These are phyloP conservation scores for Macrocystidia cucumis DNA, from an alignment of 1,284 basidiomycete species.

Conservation along the genomic window DNA sequence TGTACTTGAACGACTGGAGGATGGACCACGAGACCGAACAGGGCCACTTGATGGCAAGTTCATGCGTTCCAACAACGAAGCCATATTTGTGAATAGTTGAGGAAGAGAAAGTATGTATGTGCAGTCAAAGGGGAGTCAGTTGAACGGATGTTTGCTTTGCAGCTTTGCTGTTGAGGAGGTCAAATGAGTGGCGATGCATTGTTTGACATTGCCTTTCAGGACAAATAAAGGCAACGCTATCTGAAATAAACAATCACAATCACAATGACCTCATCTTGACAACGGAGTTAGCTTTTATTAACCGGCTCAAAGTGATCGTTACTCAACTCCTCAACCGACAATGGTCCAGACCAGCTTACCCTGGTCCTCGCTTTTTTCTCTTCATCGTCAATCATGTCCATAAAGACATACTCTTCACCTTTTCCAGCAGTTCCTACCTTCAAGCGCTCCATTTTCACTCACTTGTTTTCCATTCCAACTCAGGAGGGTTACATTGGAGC, in stretches of 20 bases:
- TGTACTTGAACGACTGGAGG: constrained; percentile 35
- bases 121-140: not conserved
- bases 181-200: not conserved
- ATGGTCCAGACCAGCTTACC: no score
- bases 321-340: no score
- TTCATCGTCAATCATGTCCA: constrained; percentile 8
- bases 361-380: no score
- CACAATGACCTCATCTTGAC: no score
- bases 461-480: constrained; percentile 22
- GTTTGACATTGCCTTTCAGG: not conserved
- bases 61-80: constrained; percentile 64
- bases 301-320: no score
- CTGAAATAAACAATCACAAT: no score
- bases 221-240: no score
- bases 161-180: not conserved
- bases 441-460: constrained; percentile 31
- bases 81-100: constrained; percentile 28
- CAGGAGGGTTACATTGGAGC: constrained; percentile 17
- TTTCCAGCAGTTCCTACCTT: constrained; percentile 13
- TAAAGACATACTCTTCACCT: constrained; percentile 17
- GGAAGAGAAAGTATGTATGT: not conserved
- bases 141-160: not conserved
- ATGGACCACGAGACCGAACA: constrained; percentile 41
- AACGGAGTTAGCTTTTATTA: no score
- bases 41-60: constrained; percentile 47